Evolutionary conservation across 192 early-diverging fungal species (phyloP).

Genomic region (Rhizophagus clarus): DNA sequence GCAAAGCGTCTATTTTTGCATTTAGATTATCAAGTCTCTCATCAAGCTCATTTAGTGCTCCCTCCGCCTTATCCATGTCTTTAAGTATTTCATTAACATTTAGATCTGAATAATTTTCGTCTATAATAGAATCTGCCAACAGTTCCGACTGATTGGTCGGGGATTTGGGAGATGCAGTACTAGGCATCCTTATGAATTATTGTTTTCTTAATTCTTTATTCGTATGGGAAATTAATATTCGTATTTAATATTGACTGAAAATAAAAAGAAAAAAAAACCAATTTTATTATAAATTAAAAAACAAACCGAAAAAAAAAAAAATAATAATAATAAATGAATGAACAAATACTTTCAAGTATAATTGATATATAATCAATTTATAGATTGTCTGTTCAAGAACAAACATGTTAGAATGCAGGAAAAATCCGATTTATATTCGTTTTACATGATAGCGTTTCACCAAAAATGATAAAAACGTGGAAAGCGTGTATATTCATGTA

Average conservation of each 20-base stretch:
- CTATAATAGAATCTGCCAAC: not conserved
- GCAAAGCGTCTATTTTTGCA: constrained; percentile 5
- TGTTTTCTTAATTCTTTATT: too few relatives aligned
- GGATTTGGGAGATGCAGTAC: not conserved
- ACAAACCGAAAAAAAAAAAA: too few relatives aligned
- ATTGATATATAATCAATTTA: too few relatives aligned
- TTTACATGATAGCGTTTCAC: not conserved
- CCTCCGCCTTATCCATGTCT: constrained; percentile 15
- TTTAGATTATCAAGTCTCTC: constrained; percentile 14
- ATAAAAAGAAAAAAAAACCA: not conserved
- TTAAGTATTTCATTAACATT: constrained; percentile 5
- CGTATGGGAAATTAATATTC: too few relatives aligned
- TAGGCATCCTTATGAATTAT: not conserved
- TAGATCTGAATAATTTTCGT: not conserved
- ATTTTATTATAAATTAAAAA: too few relatives aligned
- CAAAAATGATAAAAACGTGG: not conserved
- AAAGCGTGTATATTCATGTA: not conserved
- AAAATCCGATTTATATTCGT: not conserved
- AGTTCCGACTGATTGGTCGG: not conserved
- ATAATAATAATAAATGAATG: too few relatives aligned
- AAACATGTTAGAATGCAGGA: not conserved
- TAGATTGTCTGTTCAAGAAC: not conserved
- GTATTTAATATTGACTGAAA: not conserved
- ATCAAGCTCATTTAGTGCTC: constrained; percentile 19
- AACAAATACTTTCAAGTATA: too few relatives aligned